Evolutionary conservation across 495 filamentous ascomycete species (phyloP).

Genomic region (Aspergillus coremiiformis): DNA sequence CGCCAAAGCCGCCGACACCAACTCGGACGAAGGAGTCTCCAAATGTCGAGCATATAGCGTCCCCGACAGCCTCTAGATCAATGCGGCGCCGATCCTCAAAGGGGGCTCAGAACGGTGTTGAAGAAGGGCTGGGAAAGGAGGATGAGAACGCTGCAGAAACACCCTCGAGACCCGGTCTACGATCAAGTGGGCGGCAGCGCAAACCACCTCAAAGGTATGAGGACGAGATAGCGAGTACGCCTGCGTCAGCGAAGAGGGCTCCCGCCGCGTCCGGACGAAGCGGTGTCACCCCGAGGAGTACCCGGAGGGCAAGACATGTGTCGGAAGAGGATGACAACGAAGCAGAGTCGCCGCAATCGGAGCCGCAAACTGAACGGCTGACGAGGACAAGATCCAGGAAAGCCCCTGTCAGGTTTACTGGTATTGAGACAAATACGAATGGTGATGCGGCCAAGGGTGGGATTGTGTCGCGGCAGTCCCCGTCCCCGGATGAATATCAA

Average conservation of each 20-base stretch:
- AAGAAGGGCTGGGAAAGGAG: not conserved
- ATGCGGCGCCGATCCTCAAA: conserved; percentile 24
- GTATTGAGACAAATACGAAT: conserved; percentile 8
- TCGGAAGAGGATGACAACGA: conserved; percentile 6
- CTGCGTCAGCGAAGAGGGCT: conserved; percentile 18
- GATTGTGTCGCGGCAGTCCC: conserved; percentile 16
- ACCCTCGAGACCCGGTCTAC: conserved; percentile 20
- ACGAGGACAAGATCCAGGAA: conserved; percentile 27
- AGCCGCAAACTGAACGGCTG: conserved; percentile 8
- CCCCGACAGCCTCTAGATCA: conserved; percentile 7
- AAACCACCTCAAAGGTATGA: conserved; percentile 35
- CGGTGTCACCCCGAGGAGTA: conserved; percentile 18
- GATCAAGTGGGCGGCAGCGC: conserved; percentile 36
- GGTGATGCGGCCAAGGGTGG: conserved; percentile 4
- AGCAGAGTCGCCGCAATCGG: conserved; percentile 9
- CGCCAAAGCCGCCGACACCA: conserved; percentile 12
- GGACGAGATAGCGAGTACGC: conserved; percentile 19
- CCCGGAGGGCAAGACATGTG: conserved; percentile 15
- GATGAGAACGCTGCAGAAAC: conserved; percentile 12
- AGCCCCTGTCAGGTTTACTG: conserved; percentile 18
- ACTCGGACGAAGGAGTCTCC: not conserved
- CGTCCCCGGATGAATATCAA: conserved; percentile 25
- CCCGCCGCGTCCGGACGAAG: conserved; percentile 20
- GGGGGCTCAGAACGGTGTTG: conserved; percentile 2
- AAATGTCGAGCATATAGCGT: conserved; percentile 6